Evolutionary conservation across 1,284 basidiomycete species (phyloP).

Genomic region (Serendipita sp.): DNA sequence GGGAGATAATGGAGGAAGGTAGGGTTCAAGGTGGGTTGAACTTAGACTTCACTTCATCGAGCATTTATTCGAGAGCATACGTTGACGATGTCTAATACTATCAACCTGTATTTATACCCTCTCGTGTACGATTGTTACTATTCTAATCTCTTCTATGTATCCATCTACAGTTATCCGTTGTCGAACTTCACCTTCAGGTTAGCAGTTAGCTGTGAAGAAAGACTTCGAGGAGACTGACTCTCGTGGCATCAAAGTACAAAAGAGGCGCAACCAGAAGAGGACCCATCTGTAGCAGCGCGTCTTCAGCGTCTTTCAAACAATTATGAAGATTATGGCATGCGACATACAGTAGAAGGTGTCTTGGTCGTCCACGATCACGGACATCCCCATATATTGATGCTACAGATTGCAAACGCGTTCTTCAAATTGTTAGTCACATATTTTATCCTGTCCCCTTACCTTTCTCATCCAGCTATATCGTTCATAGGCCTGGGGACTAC

Average conservation of each 20-base stretch:
- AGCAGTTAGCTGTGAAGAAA: constrained; percentile 10
- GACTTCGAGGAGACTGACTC: neutral
- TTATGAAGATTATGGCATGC: constrained; percentile 92
- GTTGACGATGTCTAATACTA: neutral
- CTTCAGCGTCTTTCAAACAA: constrained; percentile 85
- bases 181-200: constrained; percentile 80
- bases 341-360: constrained; percentile 89
- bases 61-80: neutral
- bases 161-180: constrained; percentile 48
- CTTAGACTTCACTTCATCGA: neutral
- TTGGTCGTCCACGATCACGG: constrained; percentile 91
- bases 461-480: constrained; percentile 8
- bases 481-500: constrained; percentile 84
- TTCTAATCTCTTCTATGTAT: constrained; percentile 5
- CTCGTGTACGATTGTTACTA: neutral
- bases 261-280: constrained; percentile 91
- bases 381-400: constrained; percentile 90
- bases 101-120: constrained; percentile 2
- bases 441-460: neutral
- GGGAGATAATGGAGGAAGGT: no score
- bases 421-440: constrained; percentile 77
- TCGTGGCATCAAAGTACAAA: constrained; percentile 52
- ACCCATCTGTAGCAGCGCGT: constrained; percentile 82
- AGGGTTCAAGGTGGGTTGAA: neutral
- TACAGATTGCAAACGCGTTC: constrained; percentile 96